A percentile compares a stretch with the other conserved stretches of the same genome.
Conservation (phyloP, 2,329 filamentous ascomycete genomes). For the Colletotrichum navitas region DNA sequence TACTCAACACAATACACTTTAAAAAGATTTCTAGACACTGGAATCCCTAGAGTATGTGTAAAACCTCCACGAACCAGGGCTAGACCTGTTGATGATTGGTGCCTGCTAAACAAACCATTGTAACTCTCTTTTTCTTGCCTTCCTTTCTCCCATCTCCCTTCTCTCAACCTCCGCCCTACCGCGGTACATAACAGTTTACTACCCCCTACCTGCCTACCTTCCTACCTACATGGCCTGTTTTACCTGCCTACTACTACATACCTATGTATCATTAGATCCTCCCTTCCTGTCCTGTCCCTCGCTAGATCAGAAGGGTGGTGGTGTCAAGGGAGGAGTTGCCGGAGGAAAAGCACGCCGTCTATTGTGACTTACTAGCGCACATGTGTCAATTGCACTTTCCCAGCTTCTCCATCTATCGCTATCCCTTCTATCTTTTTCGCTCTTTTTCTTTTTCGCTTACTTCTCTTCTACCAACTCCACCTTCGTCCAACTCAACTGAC, state of each 20-base stretch:
- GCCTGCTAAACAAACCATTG: not conserved
- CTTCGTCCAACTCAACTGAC: not conserved
- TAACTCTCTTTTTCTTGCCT: constrained; percentile 6
- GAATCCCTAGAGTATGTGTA: not conserved
- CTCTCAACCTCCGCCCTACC: not conserved
- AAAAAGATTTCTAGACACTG: too few relatives aligned
- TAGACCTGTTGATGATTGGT: constrained; percentile 26
- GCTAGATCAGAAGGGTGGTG: not conserved
- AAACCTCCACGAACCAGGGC: constrained; percentile 28
- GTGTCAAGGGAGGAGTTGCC: constrained; percentile 8
- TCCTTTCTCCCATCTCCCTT: not conserved
- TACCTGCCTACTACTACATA: not conserved
- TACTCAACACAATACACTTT: too few relatives aligned
- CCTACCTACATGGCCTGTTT: not conserved
- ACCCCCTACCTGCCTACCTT: not conserved
- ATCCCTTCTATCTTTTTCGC: not conserved
- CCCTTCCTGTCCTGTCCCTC: not conserved
- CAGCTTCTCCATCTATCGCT: not conserved
- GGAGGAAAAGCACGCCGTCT: not conserved
- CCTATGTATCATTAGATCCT: constrained; percentile 12
- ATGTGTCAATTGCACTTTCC: constrained; percentile 7
- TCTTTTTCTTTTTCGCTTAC: not conserved
- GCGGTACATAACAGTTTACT: too few relatives aligned
- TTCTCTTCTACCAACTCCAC: not conserved
- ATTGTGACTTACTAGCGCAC: not conserved